These are phyloP conservation scores for Cladosporium sp. DNA, from an alignment of 2,329 filamentous ascomycete species.

Conservation along the genomic window DNA sequence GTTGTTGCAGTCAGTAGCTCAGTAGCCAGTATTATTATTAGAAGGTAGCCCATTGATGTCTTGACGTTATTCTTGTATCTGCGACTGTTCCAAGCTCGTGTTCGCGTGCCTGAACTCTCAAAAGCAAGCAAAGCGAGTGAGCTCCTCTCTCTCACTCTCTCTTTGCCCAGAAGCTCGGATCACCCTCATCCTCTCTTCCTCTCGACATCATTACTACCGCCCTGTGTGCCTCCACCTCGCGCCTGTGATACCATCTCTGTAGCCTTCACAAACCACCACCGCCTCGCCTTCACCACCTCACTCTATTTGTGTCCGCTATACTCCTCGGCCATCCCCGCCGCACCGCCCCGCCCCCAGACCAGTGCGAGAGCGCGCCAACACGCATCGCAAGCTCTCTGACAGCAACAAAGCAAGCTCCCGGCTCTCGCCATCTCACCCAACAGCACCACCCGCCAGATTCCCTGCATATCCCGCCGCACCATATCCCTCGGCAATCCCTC, in stretches of 20 bases:
- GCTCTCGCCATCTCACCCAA: neutral
- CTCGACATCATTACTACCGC: slow-evolving; percentile 1
- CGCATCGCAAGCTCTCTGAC: slow-evolving; percentile 9
- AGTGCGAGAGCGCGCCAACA: neutral
- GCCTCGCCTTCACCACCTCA: neutral
- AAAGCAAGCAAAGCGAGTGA: too few species aligned
- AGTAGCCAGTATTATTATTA: neutral
- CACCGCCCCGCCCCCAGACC: neutral
- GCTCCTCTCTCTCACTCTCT: neutral
- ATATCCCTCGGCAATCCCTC: neutral
- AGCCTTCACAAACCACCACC: neutral
- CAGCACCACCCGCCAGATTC: slow-evolving; percentile 2
- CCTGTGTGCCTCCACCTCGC: neutral
- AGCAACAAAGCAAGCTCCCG: slow-evolving; percentile 11
- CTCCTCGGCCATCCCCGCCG: neutral
- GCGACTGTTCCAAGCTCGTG: neutral
- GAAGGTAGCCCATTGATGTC: too few species aligned
- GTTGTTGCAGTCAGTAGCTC: too few species aligned
- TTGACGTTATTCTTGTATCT: neutral
- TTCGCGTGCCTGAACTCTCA: neutral
- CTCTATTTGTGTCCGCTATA: neutral
- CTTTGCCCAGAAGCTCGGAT: neutral
- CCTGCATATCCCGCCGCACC: slow-evolving; percentile 3
- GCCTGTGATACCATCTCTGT: slow-evolving; percentile 2
- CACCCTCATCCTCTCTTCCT: neutral